Conservation (phyloP, 805 yeast species). For the Ogataea corticis region DNA sequence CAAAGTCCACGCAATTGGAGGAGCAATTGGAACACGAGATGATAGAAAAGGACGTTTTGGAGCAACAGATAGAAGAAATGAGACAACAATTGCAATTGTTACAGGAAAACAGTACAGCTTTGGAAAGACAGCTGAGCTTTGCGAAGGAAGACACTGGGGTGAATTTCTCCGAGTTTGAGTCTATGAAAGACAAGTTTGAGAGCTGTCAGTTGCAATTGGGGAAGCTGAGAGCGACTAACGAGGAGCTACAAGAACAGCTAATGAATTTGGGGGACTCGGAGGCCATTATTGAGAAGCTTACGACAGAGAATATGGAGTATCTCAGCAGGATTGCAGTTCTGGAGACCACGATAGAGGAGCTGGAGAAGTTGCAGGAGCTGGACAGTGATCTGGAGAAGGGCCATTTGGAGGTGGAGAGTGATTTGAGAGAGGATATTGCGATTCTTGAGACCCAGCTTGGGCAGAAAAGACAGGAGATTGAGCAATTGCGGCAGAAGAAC, state of each 20-base stretch:
- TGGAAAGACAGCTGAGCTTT: constrained; percentile 1
- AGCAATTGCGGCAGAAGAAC: constrained; percentile 25
- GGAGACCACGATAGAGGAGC: constrained; percentile 41
- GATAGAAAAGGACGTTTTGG: constrained; percentile 47
- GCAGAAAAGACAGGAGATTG: constrained; percentile 19
- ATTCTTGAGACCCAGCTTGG: constrained; percentile 22
- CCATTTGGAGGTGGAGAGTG: constrained; percentile 44
- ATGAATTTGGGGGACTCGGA: constrained; percentile 33
- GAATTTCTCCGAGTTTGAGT: constrained; percentile 20
- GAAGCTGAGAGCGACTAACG: constrained; percentile 15
- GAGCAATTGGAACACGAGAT: constrained; percentile 35
- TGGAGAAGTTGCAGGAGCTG: constrained; percentile 50
- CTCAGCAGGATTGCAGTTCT: constrained; percentile 34
- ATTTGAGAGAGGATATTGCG: constrained; percentile 41
- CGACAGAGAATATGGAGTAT: constrained; percentile 38
- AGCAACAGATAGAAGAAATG: constrained; percentile 29
- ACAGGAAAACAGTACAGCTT: background rate
- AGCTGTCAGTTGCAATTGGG: constrained; percentile 5
- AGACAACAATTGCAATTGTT: constrained; percentile 16
- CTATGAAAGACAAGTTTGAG: constrained; percentile 7
- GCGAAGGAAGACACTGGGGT: constrained; percentile 13
- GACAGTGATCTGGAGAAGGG: constrained; percentile 51
- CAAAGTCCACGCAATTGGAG: constrained; percentile 18
- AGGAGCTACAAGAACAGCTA: constrained; percentile 31
- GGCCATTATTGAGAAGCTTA: constrained; percentile 36